Conservation (phyloP, 2,329 filamentous ascomycete species). For the Ustulina deusta region DNA sequence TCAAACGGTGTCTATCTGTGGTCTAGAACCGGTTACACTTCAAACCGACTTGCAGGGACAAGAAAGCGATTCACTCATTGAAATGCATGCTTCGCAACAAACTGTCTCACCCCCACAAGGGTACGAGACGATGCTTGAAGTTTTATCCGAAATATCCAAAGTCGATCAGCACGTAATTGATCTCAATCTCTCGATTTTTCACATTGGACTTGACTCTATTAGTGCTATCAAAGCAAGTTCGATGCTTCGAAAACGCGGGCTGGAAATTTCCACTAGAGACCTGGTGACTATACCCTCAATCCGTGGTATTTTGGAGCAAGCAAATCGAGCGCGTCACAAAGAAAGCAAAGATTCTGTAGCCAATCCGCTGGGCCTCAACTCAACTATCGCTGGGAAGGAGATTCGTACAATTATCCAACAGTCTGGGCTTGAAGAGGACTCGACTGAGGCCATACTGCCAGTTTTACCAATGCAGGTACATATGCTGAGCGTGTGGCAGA, state of each 20-base stretch:
- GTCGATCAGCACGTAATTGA: slow-evolving; percentile 69
- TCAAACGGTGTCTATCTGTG: slow-evolving; percentile 72
- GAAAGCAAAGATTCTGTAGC: not conserved
- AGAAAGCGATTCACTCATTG: not conserved
- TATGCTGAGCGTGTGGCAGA: slow-evolving; percentile 82
- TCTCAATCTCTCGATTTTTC: slow-evolving; percentile 76
- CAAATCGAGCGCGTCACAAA: slow-evolving; percentile 8
- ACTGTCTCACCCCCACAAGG: not conserved
- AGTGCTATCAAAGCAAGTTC: slow-evolving; percentile 86
- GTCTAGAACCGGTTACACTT: slow-evolving; percentile 62
- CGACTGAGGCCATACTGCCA: slow-evolving; percentile 72
- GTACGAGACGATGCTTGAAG: slow-evolving; percentile 55
- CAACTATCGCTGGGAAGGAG: slow-evolving; percentile 55
- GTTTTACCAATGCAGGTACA: slow-evolving; percentile 83
- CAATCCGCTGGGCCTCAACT: slow-evolving; percentile 19
- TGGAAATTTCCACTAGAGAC: slow-evolving; percentile 76
- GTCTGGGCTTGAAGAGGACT: slow-evolving; percentile 56
- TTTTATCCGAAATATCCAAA: slow-evolving; percentile 70
- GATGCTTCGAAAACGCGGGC: slow-evolving; percentile 71
- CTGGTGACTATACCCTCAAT: slow-evolving; percentile 76
- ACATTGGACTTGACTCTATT: slow-evolving; percentile 91
- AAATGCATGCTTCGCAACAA: not conserved
- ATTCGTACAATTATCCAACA: slow-evolving; percentile 53
- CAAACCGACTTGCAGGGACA: slow-evolving; percentile 2
- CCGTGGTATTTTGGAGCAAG: slow-evolving; percentile 66